phyloP scores from a whole-genome alignment of 2,329 filamentous ascomycete genomes.

The Tolypocladium amazonense region DNA sequence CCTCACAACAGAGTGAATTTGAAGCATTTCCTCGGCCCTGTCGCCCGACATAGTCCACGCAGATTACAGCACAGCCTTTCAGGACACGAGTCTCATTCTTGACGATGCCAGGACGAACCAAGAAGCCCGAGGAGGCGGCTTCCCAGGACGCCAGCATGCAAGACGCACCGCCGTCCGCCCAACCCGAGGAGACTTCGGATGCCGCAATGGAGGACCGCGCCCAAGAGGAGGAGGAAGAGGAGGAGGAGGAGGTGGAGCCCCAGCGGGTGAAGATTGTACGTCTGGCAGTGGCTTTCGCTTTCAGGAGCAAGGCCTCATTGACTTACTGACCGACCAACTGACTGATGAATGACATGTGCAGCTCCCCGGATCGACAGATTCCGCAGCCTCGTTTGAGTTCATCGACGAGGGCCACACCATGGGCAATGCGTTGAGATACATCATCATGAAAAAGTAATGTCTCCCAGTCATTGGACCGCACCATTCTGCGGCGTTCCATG shows the following conservation, averaged over 20 bases:
- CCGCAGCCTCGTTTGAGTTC: slow-evolving; percentile 91
- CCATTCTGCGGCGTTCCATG: neutral
- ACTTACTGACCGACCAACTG: neutral
- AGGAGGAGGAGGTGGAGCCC: slow-evolving; percentile 35
- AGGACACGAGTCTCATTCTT: neutral
- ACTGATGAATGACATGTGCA: slow-evolving; percentile 24
- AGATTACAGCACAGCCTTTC: neutral
- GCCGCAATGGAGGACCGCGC: slow-evolving; percentile 18
- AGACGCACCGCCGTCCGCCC: slow-evolving; percentile 29
- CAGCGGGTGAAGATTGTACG: slow-evolving; percentile 55
- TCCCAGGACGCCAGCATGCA: slow-evolving; percentile 31
- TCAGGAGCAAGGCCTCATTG: neutral
- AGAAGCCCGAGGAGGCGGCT: slow-evolving; percentile 17
- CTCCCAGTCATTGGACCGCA: slow-evolving; percentile 1
- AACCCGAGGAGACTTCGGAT: slow-evolving; percentile 22
- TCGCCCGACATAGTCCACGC: neutral
- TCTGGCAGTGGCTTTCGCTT: neutral
- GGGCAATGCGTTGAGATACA: slow-evolving; percentile 85
- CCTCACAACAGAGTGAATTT: neutral
- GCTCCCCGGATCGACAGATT: slow-evolving; percentile 77
- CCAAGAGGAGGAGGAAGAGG: slow-evolving; percentile 29
- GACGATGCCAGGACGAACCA: slow-evolving; percentile 30
- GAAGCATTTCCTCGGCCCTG: neutral
- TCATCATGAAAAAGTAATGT: slow-evolving; percentile 95
- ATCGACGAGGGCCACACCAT: slow-evolving; percentile 89